These are phyloP conservation scores for Sporothrix mexicana DNA, from an alignment of 2,329 filamentous ascomycete species.

Conservation along the genomic window DNA sequence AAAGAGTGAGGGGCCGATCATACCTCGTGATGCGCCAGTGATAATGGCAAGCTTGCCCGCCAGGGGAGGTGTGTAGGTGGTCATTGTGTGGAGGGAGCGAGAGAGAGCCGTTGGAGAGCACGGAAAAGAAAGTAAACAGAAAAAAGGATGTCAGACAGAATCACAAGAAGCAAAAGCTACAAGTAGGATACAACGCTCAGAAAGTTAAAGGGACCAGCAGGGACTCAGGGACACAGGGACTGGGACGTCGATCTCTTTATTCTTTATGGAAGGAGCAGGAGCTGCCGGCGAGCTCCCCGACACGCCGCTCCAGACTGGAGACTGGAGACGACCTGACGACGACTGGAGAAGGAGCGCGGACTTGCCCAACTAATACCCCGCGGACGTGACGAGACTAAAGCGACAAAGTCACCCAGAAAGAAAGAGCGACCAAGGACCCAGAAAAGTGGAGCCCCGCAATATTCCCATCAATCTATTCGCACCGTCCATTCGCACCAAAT, in stretches of 20 bases:
- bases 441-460: not conserved
- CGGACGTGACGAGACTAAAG: not conserved
- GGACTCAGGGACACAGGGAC: too few relatives aligned
- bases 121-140: not conserved
- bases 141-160: too few relatives aligned
- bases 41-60: conserved; percentile 80
- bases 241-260: not conserved
- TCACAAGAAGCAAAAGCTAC: too few relatives aligned
- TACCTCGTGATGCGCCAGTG: conserved; percentile 80
- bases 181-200: too few relatives aligned
- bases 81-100: conserved; percentile 1
- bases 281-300: conserved; percentile 10
- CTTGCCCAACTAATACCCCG: conserved; percentile 13
- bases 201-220: not conserved
- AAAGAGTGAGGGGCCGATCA: too few relatives aligned
- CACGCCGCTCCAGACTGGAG: not conserved
- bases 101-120: not conserved
- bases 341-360: not conserved
- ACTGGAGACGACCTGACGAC: too few relatives aligned
- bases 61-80: conserved; percentile 48
- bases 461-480: conserved; percentile 25
- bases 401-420: not conserved
- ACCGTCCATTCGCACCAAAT: conserved; percentile 26
- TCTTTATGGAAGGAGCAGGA: not conserved
- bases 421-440: too few relatives aligned